Percentiles rank a stretch among this genome's conserved stretches.
Evolutionary conservation across 768 basidiomycete species (phyloP).

Genomic region (Nevesoporus exiguus): DNA sequence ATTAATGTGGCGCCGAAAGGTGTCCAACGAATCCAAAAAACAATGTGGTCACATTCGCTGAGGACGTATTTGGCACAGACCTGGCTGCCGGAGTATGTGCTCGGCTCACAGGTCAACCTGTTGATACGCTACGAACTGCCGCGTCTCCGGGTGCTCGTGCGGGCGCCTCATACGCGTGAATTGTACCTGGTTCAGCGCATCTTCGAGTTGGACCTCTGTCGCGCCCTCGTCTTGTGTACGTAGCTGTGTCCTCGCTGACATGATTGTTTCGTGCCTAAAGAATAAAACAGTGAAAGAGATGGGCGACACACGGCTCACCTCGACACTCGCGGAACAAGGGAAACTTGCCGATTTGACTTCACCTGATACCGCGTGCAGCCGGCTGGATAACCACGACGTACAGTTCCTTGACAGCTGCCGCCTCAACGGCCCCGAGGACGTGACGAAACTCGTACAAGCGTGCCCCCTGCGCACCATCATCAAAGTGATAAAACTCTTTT

Average conservation of each 20-base stretch:
- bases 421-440: background rate
- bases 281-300: background rate
- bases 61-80: conserved; percentile 1
- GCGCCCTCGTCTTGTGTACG: too few species aligned
- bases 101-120: conserved; percentile 1
- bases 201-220: too few species aligned
- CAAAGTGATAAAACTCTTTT: background rate
- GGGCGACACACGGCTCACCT: background rate
- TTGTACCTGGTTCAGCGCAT: too few species aligned
- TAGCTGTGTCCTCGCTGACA: too few species aligned
- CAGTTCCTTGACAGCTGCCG: too few species aligned
- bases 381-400: too few species aligned
- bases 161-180: too few species aligned
- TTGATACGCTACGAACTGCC: too few species aligned
- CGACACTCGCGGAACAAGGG: background rate
- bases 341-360: background rate
- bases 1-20: too few species aligned
- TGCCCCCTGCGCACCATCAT: conserved; percentile 4
- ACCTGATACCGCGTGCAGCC: background rate
- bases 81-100: conserved; percentile 13
- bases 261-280: too few species aligned
- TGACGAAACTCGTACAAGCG: conserved; percentile 3
- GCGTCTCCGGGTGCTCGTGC: too few species aligned
- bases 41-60: conserved; percentile 3
- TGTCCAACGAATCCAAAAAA: background rate